Conservation (phyloP, 495 filamentous ascomycete genomes). For the Lindgomyces ingoldianus region DNA sequence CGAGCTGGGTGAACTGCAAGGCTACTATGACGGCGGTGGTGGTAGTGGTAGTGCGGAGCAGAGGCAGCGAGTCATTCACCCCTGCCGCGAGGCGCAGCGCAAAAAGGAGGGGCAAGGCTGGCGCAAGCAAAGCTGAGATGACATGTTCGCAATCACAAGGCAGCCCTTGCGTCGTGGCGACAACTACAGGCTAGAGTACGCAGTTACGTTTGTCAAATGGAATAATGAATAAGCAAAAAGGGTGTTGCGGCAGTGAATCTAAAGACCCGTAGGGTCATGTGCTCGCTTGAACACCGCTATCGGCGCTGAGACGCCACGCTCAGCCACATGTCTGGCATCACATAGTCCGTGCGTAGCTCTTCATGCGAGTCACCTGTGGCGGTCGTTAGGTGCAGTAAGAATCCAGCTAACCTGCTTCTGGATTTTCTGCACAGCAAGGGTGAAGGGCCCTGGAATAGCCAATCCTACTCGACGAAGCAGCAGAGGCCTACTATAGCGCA, state of each 20-base stretch:
- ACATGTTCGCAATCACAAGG: background rate
- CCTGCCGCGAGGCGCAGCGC: too few relatives aligned
- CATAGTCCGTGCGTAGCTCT: too few relatives aligned
- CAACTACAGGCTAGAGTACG: too few relatives aligned
- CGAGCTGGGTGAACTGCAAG: too few relatives aligned
- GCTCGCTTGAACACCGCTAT: background rate
- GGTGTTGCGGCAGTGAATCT: background rate
- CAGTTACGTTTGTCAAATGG: background rate
- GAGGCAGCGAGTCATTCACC: background rate
- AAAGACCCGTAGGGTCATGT: background rate
- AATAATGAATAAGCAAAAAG: background rate
- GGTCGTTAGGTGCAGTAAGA: too few relatives aligned
- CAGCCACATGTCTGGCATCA: background rate
- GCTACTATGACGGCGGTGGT: background rate
- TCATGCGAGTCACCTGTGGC: too few relatives aligned
- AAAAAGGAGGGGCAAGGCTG: background rate
- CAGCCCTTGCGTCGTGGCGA: background rate
- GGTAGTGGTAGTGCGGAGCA: background rate
- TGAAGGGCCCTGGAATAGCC: too few relatives aligned
- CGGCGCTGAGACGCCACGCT: background rate
- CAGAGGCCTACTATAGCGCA: too few relatives aligned
- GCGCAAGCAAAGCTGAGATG: background rate
- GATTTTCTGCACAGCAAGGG: too few relatives aligned
- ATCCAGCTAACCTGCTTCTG: too few relatives aligned
- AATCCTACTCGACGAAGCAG: too few relatives aligned